Conservation (phyloP, 1,284 basidiomycete species). For the Ganoderma lucidum region DNA sequence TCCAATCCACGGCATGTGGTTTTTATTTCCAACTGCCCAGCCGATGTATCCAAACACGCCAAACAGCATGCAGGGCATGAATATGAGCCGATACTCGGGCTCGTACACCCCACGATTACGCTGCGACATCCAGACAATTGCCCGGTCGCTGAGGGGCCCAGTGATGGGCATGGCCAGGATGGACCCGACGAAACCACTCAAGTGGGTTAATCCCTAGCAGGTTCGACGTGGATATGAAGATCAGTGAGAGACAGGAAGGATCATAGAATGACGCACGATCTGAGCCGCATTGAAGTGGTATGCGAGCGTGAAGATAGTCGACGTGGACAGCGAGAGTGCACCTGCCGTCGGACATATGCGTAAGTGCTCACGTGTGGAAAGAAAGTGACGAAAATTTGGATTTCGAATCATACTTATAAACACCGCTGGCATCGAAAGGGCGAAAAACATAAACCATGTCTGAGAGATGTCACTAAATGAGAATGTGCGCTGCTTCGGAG, state of each 20-base stretch:
- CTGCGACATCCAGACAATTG: conserved; percentile 50
- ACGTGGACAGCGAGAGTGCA: conserved; percentile 51
- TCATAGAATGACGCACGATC: conserved; percentile 35
- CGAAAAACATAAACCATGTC: conserved; percentile 48
- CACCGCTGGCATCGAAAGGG: conserved; percentile 50
- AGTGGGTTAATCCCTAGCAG: conserved; percentile 47
- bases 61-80: conserved; percentile 51
- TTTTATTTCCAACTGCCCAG: conserved; percentile 53
- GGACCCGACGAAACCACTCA: conserved; percentile 53
- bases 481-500: no score
- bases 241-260: not conserved
- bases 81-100: conserved; percentile 54
- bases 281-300: conserved; percentile 35
- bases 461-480: conserved; percentile 17
- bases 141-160: conserved; percentile 53
- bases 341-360: conserved; percentile 36
- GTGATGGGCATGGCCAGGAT: conserved; percentile 48
- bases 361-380: no score
- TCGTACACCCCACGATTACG: conserved; percentile 55
- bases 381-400: no score
- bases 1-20: conserved; percentile 54
- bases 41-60: conserved; percentile 54
- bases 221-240: not conserved
- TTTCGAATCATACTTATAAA: conserved; percentile 46
- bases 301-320: conserved; percentile 51